Percentiles rank a stretch among this genome's conserved stretches.
Evolutionary conservation across 2,329 filamentous ascomycete species (phyloP).

Genomic region (Fusarium sp.): DNA sequence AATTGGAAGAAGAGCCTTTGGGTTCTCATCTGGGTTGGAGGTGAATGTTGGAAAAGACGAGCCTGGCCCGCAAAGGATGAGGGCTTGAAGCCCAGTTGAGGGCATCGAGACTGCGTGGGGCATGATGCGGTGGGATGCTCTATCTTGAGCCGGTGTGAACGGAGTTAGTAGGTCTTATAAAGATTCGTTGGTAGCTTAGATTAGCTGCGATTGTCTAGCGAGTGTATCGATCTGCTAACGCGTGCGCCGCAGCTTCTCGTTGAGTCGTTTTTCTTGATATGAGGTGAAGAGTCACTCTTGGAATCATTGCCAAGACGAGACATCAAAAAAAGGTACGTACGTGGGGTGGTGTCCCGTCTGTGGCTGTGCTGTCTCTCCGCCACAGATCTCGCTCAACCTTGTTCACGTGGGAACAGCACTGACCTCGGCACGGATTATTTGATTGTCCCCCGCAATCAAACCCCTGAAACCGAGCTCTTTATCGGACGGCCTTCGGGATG

Average conservation of each 20-base stretch:
- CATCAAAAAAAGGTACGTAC: slow-evolving; percentile 41
- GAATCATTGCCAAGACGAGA: slow-evolving; percentile 38
- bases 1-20: slow-evolving; percentile 84
- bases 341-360: slow-evolving; percentile 40
- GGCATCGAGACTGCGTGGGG: slow-evolving; percentile 80
- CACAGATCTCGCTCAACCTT: slow-evolving; percentile 12
- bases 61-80: slow-evolving; percentile 85
- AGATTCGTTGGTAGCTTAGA: neutral
- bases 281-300: slow-evolving; percentile 46
- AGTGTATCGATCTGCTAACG: slow-evolving; percentile 3
- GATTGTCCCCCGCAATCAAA: slow-evolving; percentile 39
- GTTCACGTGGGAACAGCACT: slow-evolving; percentile 39
- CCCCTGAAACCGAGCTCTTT: slow-evolving; percentile 42
- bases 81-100: slow-evolving; percentile 80
- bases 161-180: neutral
- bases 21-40: slow-evolving; percentile 80
- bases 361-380: slow-evolving; percentile 38
- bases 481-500: slow-evolving; percentile 41
- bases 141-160: slow-evolving; percentile 11
- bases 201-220: neutral
- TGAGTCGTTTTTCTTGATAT: slow-evolving; percentile 39
- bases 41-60: slow-evolving; percentile 86
- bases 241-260: slow-evolving; percentile 12
- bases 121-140: slow-evolving; percentile 59
- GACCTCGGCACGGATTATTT: slow-evolving; percentile 47